These are phyloP conservation scores for Eimeria falciformis DNA, from an alignment of 169 alveolate genomes.

Conservation along the genomic window DNA sequence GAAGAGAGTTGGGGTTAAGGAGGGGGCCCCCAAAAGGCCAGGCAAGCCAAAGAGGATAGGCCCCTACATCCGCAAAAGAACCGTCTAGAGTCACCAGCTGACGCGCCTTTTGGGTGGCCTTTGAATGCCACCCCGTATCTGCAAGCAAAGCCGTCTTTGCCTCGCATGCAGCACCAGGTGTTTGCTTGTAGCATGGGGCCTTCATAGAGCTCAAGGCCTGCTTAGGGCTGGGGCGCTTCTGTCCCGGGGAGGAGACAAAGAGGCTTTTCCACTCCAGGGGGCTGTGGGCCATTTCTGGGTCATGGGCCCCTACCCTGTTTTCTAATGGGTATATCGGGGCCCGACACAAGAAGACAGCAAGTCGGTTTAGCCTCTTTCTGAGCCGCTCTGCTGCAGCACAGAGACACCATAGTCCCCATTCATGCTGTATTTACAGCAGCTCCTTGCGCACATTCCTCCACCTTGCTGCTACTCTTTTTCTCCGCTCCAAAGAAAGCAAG, in stretches of 20 bases:
- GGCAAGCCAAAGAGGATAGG: not conserved
- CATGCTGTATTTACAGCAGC: constrained; percentile 36
- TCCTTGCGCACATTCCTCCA: not conserved
- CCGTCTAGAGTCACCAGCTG: not conserved
- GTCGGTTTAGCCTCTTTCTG: not conserved
- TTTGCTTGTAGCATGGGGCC: too few species aligned
- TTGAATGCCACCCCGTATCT: too few species aligned
- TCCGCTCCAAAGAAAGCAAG: not conserved
- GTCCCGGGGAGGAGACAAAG: too few species aligned
- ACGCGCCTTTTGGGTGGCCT: not conserved
- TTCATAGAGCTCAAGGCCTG: too few species aligned
- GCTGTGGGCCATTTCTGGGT: not conserved
- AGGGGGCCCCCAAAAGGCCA: not conserved
- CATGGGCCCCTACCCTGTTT: not conserved
- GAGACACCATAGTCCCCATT: constrained; percentile 50
- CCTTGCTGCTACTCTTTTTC: not conserved
- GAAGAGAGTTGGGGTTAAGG: not conserved
- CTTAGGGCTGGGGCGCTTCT: too few species aligned
- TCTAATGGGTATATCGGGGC: not conserved
- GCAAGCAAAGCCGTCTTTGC: too few species aligned
- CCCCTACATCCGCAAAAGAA: not conserved
- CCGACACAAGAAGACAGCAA: not conserved
- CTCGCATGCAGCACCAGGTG: too few species aligned
- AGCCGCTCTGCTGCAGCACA: constrained; percentile 23
- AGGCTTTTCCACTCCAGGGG: not conserved